Conservation (phyloP, 129 eudicot species). For the Glebionis coronaria region DNA sequence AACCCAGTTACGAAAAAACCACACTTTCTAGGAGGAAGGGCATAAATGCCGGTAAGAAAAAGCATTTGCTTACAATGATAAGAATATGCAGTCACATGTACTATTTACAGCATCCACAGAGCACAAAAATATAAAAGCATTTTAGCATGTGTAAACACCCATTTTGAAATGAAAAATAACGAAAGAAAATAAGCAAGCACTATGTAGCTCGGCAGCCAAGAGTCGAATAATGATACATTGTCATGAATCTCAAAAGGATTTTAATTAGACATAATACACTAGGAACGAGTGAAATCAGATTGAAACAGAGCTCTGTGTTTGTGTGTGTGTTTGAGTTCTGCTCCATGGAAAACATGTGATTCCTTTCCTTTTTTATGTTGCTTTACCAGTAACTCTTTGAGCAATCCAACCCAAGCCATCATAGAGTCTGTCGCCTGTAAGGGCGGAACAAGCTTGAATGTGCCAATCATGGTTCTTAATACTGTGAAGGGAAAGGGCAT, state of each 20-base stretch:
- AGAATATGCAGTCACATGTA: no score
- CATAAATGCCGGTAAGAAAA: no score
- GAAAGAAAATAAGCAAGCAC: not conserved
- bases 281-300: slow-evolving; percentile 1
- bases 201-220: no score
- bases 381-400: slow-evolving; percentile 45
- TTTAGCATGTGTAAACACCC: no score
- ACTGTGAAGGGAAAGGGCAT: slow-evolving; percentile 87
- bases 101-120: no score
- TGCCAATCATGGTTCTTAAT: slow-evolving; percentile 97
- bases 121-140: no score
- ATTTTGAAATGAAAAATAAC: not conserved
- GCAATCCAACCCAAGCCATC: slow-evolving; percentile 94
- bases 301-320: not conserved
- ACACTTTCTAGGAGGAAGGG: no score
- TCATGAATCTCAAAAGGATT: no score
- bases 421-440: slow-evolving; percentile 83
- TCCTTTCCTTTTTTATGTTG: not conserved
- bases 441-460: slow-evolving; percentile 84
- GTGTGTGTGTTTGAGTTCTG: no score
- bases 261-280: not conserved
- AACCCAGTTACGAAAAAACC: no score
- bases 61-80: no score
- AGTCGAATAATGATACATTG: no score
- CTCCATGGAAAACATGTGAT: not conserved